Evolutionary conservation across 768 basidiomycete genomes (phyloP).

Genomic region (Dacryopinax spathularia): DNA sequence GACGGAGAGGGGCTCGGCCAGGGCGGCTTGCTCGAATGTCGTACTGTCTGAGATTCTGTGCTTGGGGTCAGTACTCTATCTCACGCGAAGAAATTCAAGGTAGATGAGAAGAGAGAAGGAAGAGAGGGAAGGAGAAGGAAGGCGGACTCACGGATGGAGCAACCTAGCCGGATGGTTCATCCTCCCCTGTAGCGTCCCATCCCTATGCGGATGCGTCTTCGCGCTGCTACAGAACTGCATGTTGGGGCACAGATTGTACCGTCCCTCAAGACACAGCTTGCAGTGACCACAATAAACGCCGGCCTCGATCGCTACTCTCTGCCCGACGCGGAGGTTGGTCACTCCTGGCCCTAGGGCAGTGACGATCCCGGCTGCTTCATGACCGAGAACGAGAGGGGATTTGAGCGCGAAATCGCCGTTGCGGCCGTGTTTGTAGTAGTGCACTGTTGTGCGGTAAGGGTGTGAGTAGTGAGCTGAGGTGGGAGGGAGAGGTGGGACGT

Average conservation of each 20-base stretch:
- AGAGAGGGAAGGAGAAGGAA: background rate
- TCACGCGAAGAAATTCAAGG: too few species aligned
- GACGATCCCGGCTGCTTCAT: constrained; percentile 81
- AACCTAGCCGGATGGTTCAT: constrained; percentile 83
- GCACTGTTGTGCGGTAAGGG: constrained; percentile 43
- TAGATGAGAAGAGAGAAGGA: background rate
- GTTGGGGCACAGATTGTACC: constrained; percentile 85
- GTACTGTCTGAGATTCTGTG: constrained; percentile 34
- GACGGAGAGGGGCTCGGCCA: constrained; percentile 91
- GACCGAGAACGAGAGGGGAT: constrained; percentile 79
- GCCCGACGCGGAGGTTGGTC: constrained; percentile 47
- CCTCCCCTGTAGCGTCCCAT: constrained; percentile 74
- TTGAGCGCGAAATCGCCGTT: constrained; percentile 87
- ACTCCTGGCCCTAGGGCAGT: constrained; percentile 69
- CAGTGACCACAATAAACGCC: constrained; percentile 69
- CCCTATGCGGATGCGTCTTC: constrained; percentile 81
- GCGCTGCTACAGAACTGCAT: constrained; percentile 86
- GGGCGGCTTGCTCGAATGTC: constrained; percentile 65
- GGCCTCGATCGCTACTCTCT: constrained; percentile 86
- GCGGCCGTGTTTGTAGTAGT: constrained; percentile 77
- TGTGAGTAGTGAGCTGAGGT: background rate
- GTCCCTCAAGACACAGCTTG: constrained; percentile 44
- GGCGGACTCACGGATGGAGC: constrained; percentile 65
- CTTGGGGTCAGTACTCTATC: too few species aligned
- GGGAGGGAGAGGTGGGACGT: constrained; percentile 10